Conservation (phyloP, 2,329 filamentous ascomycete species). For the Myriosclerotinia curreyana region DNA sequence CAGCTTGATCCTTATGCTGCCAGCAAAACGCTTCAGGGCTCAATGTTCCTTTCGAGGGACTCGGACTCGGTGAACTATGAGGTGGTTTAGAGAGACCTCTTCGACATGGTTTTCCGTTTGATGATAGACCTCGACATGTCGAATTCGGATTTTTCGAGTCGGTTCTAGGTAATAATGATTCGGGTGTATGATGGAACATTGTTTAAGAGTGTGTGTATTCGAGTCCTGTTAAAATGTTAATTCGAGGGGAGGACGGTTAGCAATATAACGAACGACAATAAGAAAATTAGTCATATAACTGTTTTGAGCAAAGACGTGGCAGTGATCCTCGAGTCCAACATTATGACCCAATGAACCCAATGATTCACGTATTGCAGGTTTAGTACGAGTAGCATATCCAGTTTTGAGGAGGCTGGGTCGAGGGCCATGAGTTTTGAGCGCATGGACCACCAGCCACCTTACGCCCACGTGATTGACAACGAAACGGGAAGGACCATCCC, state of each 20-base stretch:
- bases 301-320: constrained; percentile 19
- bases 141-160: constrained; percentile 81
- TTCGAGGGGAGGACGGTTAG: not conserved
- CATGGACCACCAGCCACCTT: not conserved
- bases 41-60: constrained; percentile 29
- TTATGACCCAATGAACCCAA: constrained; percentile 22
- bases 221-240: constrained; percentile 11
- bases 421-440: not conserved
- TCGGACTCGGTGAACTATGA: constrained; percentile 34
- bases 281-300: not conserved
- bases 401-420: constrained; percentile 22
- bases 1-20: constrained; percentile 84
- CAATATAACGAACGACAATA: constrained; percentile 18
- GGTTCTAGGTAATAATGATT: constrained; percentile 71
- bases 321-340: constrained; percentile 18
- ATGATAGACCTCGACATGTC: constrained; percentile 86
- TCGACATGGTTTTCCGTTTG: constrained; percentile 78
- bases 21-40: constrained; percentile 66
- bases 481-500: not conserved
- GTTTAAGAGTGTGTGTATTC: constrained; percentile 34
- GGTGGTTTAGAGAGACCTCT: constrained; percentile 56
- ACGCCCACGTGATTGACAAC: constrained; percentile 14
- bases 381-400: not conserved
- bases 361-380: constrained; percentile 17
- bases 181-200: constrained; percentile 71